These are phyloP conservation scores for Cladorrhinum sp. DNA, from an alignment of 2,329 filamentous ascomycete species.

Conservation along the genomic window DNA sequence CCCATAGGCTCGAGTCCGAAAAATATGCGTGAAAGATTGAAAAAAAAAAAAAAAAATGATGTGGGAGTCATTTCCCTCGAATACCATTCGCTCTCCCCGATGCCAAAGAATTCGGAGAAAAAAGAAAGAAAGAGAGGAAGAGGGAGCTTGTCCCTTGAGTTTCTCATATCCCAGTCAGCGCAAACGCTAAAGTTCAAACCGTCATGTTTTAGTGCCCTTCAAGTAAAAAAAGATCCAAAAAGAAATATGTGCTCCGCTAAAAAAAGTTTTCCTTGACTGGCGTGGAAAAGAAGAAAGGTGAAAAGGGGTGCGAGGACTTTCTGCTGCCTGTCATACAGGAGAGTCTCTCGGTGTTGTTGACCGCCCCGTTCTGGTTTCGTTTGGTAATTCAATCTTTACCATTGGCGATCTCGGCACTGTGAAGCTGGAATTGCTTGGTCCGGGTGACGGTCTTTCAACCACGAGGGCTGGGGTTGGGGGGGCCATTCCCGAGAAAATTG, in stretches of 20 bases:
- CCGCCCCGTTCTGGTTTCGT: background rate
- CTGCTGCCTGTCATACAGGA: constrained; percentile 4
- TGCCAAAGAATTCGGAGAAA: too few species aligned
- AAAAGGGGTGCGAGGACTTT: background rate
- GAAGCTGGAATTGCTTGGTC: background rate
- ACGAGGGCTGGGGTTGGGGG: background rate
- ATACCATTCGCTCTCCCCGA: too few species aligned
- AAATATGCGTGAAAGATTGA: too few species aligned
- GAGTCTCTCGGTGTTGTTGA: background rate
- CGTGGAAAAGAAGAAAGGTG: background rate
- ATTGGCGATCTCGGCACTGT: constrained; percentile 3
- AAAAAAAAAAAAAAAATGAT: background rate
- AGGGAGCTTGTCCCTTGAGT: background rate
- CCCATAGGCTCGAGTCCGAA: background rate
- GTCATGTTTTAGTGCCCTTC: background rate
- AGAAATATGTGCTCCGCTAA: background rate
- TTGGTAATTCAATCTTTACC: constrained; percentile 6
- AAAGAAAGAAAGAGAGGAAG: background rate
- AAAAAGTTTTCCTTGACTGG: background rate
- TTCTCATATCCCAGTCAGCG: background rate
- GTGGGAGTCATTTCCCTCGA: too few species aligned
- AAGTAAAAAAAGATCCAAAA: background rate
- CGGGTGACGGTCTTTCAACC: background rate
- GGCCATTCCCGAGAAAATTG: constrained; percentile 8
- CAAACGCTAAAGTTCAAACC: background rate